A percentile compares a stretch with the other conserved stretches of the same genome.
Evolutionary conservation across 768 basidiomycete species (phyloP).

Genomic region (Lactifluus rugatus): DNA sequence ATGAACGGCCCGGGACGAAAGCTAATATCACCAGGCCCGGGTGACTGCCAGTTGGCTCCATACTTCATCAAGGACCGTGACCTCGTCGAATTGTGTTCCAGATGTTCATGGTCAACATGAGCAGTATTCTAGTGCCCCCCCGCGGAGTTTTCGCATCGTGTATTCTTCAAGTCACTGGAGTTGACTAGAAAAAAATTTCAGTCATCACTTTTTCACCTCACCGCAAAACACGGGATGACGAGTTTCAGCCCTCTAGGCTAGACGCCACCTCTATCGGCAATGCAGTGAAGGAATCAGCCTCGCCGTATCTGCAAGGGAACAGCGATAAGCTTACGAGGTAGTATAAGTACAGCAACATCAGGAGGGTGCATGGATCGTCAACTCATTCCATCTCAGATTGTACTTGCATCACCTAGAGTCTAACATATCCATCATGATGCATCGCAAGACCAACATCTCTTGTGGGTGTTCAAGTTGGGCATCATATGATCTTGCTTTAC

Average conservation of each 20-base stretch:
- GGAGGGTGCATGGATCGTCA: no score
- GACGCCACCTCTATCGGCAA: background rate
- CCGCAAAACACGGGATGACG: background rate
- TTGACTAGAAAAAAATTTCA: no score
- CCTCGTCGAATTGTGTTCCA: background rate
- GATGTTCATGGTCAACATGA: background rate
- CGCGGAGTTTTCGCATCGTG: background rate
- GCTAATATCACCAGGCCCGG: background rate
- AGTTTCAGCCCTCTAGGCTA: background rate
- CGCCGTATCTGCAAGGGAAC: background rate
- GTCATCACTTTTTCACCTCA: background rate
- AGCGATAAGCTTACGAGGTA: background rate
- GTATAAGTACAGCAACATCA: conserved; percentile 1
- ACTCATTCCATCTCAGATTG: background rate
- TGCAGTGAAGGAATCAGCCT: background rate
- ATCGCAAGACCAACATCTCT: conserved; percentile 13
- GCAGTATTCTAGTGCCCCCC: background rate
- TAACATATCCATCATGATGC: conserved; percentile 1
- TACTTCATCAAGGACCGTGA: background rate
- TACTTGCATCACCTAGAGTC: background rate
- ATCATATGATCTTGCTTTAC: background rate
- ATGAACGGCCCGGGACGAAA: no score
- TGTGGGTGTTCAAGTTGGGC: conserved; percentile 4
- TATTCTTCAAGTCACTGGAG: background rate
- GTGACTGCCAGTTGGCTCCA: conserved; percentile 7